A percentile compares a stretch with the other conserved stretches of the same genome.
Evolutionary conservation across 495 filamentous ascomycete genomes (phyloP).

Genomic region (Pseudevernia furfuracea): DNA sequence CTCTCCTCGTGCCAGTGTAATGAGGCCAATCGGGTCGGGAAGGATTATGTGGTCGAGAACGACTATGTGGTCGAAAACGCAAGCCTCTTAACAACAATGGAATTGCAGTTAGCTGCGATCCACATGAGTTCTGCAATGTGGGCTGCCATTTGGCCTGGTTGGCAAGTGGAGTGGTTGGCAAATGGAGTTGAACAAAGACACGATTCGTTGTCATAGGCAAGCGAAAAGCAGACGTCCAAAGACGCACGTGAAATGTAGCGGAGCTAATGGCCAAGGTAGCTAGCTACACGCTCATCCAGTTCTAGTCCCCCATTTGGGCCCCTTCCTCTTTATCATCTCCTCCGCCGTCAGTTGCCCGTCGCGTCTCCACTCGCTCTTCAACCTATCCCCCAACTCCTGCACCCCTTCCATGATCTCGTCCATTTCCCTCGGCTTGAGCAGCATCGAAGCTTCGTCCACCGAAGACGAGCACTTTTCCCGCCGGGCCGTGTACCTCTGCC

Average conservation of each 20-base stretch:
- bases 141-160: background rate
- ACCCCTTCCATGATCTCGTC: slow-evolving; percentile 4
- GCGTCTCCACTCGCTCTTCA: background rate
- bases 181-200: background rate
- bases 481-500: background rate
- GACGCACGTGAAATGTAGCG: background rate
- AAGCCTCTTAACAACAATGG: background rate
- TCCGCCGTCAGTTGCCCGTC: background rate
- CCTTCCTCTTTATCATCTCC: background rate
- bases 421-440: background rate
- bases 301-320: background rate
- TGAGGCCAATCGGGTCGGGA: too few species aligned
- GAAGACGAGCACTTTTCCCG: background rate
- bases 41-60: background rate
- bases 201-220: too few species aligned
- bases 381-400: slow-evolving; percentile 1
- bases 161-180: background rate
- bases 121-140: background rate
- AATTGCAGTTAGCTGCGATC: background rate
- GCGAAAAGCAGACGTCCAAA: background rate
- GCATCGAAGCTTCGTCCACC: background rate
- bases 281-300: background rate
- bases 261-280: background rate
- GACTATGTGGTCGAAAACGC: background rate
- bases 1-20: background rate